These are phyloP conservation scores for Albatrellus sp. DNA, from an alignment of 1,284 basidiomycete genomes.

Conservation along the genomic window DNA sequence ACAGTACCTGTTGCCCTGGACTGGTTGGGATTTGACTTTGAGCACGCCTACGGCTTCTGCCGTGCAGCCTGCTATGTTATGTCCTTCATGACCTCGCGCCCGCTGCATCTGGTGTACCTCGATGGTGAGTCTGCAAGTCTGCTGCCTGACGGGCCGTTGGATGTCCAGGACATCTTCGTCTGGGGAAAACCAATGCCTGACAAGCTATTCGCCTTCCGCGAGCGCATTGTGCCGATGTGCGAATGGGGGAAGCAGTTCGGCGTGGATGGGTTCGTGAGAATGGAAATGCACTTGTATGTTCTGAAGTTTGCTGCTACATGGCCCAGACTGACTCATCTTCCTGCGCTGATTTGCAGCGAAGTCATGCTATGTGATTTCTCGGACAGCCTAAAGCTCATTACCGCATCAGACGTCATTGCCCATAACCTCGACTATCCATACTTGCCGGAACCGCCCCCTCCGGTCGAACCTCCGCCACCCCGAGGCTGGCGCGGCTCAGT, in stretches of 20 bases:
- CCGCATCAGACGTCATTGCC: constrained; percentile 12
- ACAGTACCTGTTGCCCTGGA: constrained; percentile 4
- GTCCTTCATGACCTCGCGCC: constrained; percentile 2
- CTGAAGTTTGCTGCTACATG: not conserved
- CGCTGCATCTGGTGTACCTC: constrained; percentile 7
- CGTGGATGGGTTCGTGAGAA: constrained; percentile 17
- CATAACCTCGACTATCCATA: too few relatives aligned
- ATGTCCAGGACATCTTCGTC: constrained; percentile 5
- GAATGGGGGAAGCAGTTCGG: constrained; percentile 2
- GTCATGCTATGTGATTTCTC: constrained; percentile 38
- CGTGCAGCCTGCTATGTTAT: constrained; percentile 1
- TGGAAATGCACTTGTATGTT: constrained; percentile 35
- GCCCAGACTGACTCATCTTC: not conserved
- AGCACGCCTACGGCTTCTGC: constrained; percentile 8
- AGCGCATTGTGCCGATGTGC: constrained; percentile 2
- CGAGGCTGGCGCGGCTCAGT: constrained; percentile 6
- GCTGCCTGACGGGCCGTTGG: constrained; percentile 3
- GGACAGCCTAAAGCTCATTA: constrained; percentile 24
- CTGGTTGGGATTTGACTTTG: constrained; percentile 11
- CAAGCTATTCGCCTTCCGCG: not conserved
- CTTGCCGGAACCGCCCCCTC: not conserved
- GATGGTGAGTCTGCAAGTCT: constrained; percentile 7
- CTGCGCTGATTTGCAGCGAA: constrained; percentile 22
- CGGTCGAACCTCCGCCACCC: not conserved
- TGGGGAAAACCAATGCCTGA: not conserved